Evolutionary conservation across 129 eudicot species (phyloP), one percentile per base, ranked within the genome.

Genomic region (Lactuca saligna): DNA sequence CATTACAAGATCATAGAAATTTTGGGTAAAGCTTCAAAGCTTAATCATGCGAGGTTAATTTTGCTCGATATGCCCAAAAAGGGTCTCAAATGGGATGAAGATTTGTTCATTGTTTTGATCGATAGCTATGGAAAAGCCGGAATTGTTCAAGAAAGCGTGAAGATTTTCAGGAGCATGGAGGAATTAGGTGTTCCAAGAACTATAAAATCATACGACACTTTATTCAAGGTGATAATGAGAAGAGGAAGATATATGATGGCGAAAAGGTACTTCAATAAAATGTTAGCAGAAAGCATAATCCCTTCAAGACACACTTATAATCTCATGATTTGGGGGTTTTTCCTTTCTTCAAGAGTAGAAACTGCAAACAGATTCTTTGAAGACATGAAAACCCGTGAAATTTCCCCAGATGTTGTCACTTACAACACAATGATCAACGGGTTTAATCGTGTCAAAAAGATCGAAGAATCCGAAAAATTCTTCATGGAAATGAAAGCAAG

Each of bases 241-340:
- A 69, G 86, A 39, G 98, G 96, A 56, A 58, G 96, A 72, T 86
- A 81, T 83, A 84, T 85, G 95, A 93, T 93, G 98, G 98, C 91
- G 1, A 89, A 93, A 82, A 75, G 95, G 60, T 86, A 86, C 63
- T 93, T 82, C 15, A 93, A 93, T 57, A 89, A 86, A 80, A 93
- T 87, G 98, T 75, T 85, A 79, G 57, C 49, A 49, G 95, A 89
- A 55, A 95, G 88, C 39, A 89, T 93, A 9, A 76, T 78, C 44
- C 98, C 96, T 0, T 83, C 91, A 42, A 57, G 76, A 41, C 91
- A 84, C 37, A 89, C 98, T 0, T 93, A 79, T 53, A 93, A 86
- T 75, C 8, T 86, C n/a, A 68, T 93, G 91, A 79, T 93, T 54
- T 86, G 91, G 91, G 98, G 98, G 0, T 89, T 93, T 42, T 87